phyloP scores from a whole-genome alignment of 2,329 filamentous ascomycete genomes.

The Aspergillus sp. region DNA sequence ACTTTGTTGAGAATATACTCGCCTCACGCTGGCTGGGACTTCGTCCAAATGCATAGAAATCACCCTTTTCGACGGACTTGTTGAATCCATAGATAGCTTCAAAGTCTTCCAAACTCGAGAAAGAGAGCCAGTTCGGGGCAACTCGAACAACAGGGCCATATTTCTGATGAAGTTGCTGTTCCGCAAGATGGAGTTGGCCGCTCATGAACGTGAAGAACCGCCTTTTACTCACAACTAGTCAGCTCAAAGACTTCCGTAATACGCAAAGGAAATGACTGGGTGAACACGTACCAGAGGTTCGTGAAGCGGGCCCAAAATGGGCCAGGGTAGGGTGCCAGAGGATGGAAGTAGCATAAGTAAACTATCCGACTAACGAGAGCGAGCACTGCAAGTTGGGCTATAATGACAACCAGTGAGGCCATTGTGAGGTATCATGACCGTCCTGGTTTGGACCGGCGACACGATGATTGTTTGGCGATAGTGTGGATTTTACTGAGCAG shows the following conservation, averaged over 20 bases:
- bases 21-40: neutral
- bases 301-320: constrained; percentile 55
- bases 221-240: constrained; percentile 10
- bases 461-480: no score
- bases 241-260: neutral
- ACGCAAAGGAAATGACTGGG: neutral
- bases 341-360: constrained; percentile 47
- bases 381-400: neutral
- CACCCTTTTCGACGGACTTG: constrained; percentile 20
- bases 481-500: neutral
- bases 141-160: constrained; percentile 22
- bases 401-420: neutral
- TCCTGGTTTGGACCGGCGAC: no score
- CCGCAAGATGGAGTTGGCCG: constrained; percentile 17
- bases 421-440: neutral
- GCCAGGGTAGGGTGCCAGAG: constrained; percentile 65
- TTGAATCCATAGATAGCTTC: constrained; percentile 24
- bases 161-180: constrained; percentile 18
- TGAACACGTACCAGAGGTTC: constrained; percentile 17
- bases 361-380: constrained; percentile 9
- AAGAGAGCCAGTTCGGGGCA: constrained; percentile 24
- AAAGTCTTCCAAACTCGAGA: constrained; percentile 17
- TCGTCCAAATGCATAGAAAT: constrained; percentile 21
- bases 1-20: constrained; percentile 19
- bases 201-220: constrained; percentile 15